phyloP scores from a whole-genome alignment of 2,329 filamentous ascomycete species.

The Monosporascus cannonballus region DNA sequence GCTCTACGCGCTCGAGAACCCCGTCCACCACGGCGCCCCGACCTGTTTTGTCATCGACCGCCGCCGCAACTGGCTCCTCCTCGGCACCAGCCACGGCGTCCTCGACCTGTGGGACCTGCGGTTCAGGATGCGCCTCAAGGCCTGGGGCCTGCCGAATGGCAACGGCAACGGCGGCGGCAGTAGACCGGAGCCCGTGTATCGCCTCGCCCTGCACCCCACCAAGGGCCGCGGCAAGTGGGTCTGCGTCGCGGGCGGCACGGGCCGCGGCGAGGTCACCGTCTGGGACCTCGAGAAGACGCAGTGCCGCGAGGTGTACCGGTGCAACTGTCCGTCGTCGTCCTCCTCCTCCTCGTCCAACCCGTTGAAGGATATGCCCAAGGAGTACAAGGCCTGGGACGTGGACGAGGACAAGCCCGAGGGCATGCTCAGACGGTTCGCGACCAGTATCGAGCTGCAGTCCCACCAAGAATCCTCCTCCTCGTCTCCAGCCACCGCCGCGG shows the following conservation, averaged over 20 bases:
- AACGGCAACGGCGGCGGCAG: no score
- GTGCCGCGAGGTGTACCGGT: constrained; percentile 81
- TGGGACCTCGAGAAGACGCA: constrained; percentile 92
- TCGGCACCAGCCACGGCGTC: constrained; percentile 90
- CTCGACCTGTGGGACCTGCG: constrained; percentile 93
- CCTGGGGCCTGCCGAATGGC: constrained; percentile 67
- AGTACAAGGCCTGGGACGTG: constrained; percentile 79
- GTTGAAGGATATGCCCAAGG: constrained; percentile 52
- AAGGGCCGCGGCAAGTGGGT: constrained; percentile 78
- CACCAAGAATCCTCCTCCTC: constrained; percentile 27
- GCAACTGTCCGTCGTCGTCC: background rate
- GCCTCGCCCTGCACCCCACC: constrained; percentile 71
- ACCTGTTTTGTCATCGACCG: constrained; percentile 87
- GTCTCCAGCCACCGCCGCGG: constrained; percentile 38
- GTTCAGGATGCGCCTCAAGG: constrained; percentile 83
- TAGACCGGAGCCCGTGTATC: constrained; percentile 54
- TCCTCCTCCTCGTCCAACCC: background rate
- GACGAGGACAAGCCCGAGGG: constrained; percentile 85
- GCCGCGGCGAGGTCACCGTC: constrained; percentile 81
- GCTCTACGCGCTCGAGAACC: constrained; percentile 76
- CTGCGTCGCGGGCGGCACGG: constrained; percentile 82
- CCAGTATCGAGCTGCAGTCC: constrained; percentile 58
- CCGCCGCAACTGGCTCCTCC: constrained; percentile 80
- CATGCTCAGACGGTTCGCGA: constrained; percentile 81
- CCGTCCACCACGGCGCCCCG: constrained; percentile 83